A percentile compares a stretch with the other conserved stretches of the same genome.
Conservation (phyloP, 768 basidiomycete genomes). For the Psilocybe sp. region DNA sequence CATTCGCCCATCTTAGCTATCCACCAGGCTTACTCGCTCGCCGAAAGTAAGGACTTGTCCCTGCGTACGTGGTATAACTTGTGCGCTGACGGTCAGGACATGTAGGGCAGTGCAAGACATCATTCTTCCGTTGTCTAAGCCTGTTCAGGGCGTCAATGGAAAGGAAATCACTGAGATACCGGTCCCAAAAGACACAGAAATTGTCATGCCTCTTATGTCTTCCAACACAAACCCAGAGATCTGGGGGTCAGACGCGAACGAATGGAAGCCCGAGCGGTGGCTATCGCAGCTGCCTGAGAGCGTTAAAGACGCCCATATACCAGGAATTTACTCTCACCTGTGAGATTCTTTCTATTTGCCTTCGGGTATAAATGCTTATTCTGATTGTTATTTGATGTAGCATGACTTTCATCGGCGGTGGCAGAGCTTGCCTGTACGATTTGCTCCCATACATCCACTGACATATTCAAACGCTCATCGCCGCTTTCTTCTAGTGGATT, state of each 20-base stretch:
- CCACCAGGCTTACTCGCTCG: constrained; percentile 19
- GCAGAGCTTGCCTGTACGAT: constrained; percentile 43
- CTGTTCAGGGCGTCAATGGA: constrained; percentile 21
- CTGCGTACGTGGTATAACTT: background rate
- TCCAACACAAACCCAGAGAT: constrained; percentile 37
- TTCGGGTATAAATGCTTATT: background rate
- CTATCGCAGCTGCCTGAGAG: constrained; percentile 23
- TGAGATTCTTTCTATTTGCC: constrained; percentile 8
- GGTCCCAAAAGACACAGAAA: constrained; percentile 34
- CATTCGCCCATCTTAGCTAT: constrained; percentile 10
- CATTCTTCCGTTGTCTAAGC: constrained; percentile 21
- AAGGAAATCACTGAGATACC: constrained; percentile 25
- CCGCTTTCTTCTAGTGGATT: constrained; percentile 13
- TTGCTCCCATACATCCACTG: background rate
- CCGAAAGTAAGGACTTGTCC: constrained; percentile 14
- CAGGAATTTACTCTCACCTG: constrained; percentile 43
- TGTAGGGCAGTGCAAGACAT: constrained; percentile 19
- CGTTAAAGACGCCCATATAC: constrained; percentile 31
- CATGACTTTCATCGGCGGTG: constrained; percentile 44
- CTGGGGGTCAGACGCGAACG: constrained; percentile 47
- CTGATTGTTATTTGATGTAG: constrained; percentile 17
- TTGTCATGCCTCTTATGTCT: constrained; percentile 26
- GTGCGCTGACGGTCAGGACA: background rate
- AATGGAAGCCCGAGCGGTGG: constrained; percentile 54
- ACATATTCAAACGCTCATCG: too few relatives aligned